A percentile compares a stretch with the other conserved stretches of the same genome.
Conservation (phyloP, 2,329 filamentous ascomycete species). For the Tolypocladium guangdongense region DNA sequence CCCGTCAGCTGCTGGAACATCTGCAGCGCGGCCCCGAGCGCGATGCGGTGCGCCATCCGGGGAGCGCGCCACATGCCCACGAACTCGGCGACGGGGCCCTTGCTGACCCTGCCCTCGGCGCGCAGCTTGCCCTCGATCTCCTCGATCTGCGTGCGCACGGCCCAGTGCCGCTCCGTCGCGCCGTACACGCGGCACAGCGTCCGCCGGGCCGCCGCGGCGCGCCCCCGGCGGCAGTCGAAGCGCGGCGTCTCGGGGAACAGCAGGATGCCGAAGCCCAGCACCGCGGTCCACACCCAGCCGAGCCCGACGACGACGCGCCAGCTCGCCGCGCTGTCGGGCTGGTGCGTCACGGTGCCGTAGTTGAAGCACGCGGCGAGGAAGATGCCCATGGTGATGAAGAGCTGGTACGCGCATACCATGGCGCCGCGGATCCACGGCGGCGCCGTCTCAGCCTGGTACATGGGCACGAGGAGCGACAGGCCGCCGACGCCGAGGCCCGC, state of each 20-base stretch:
- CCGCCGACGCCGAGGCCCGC: constrained; percentile 58
- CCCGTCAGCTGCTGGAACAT: constrained; percentile 59
- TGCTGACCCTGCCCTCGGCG: constrained; percentile 30
- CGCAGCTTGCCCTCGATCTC: constrained; percentile 44
- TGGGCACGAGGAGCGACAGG: constrained; percentile 53
- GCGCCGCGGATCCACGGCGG: constrained; percentile 56
- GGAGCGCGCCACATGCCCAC: constrained; percentile 53
- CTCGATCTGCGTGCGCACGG: constrained; percentile 36
- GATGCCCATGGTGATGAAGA: constrained; percentile 63
- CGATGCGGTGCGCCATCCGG: constrained; percentile 51
- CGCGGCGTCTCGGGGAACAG: constrained; percentile 42
- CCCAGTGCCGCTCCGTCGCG: constrained; percentile 28
- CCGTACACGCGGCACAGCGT: constrained; percentile 40
- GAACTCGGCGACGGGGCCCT: constrained; percentile 33
- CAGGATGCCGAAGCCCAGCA: constrained; percentile 37
- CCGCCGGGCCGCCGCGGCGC: constrained; percentile 31
- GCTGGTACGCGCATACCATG: constrained; percentile 56
- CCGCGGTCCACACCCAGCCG: constrained; percentile 37
- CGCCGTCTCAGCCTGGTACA: constrained; percentile 64
- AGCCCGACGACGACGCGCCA: constrained; percentile 52
- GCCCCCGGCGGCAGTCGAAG: constrained; percentile 37
- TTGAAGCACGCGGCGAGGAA: constrained; percentile 49
- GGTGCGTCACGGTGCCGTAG: constrained; percentile 44
- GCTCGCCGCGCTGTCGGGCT: constrained; percentile 31
- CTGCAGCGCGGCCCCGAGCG: constrained; percentile 49